Evolutionary conservation across 768 basidiomycete species (phyloP), one percentile per base, ranked within the genome.

Genomic region (Tricholoma matsutake): DNA sequence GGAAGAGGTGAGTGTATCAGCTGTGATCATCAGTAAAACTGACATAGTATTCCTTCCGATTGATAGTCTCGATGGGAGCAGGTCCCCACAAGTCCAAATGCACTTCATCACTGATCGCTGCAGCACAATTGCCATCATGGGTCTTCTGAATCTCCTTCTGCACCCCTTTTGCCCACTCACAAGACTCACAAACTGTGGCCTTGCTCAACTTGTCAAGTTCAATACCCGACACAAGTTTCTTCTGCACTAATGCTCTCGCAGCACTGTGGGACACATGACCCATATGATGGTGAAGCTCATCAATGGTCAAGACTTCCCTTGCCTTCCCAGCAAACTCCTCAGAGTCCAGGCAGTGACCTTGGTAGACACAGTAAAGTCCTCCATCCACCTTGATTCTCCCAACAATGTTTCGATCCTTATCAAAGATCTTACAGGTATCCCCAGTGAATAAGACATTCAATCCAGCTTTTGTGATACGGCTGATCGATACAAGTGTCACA

Each of bases 1-100:
- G n/a, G n/a, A n/a, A n/a, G n/a, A n/a, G n/a, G n/a, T n/a, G n/a
- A n/a, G n/a, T n/a, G n/a, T 39, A 39, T 39, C 49, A 16, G 4
- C 64, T 58, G 57, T 64, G 58, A 43, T 75, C 70, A 51, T 76
- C 72, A 0, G 67, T 74, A 58, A 69, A 75, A 3, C 63, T 64
- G 22, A 71, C 60, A 52, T 68, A 75, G 52, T 78, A 78, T 5
- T 55, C 34, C 16, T 64, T 58, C n/a, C 61, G 60, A 0, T 63
- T 56, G 1, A 65, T 11, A 4, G n/a, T 73, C 6, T 43, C 45
- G 1, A 68, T 59, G 0, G 61, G 67, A 0, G 71, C 67, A 2
- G 73, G 76, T n/a, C 74, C 75, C 75, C 77, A 79, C 2, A 79
- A 39, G 61, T 79, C 71, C 37, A 14, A 66, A 63, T 77, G 70